Conservation (phyloP, 441 rosid genomes). For the Geranium incanum region DNA sequence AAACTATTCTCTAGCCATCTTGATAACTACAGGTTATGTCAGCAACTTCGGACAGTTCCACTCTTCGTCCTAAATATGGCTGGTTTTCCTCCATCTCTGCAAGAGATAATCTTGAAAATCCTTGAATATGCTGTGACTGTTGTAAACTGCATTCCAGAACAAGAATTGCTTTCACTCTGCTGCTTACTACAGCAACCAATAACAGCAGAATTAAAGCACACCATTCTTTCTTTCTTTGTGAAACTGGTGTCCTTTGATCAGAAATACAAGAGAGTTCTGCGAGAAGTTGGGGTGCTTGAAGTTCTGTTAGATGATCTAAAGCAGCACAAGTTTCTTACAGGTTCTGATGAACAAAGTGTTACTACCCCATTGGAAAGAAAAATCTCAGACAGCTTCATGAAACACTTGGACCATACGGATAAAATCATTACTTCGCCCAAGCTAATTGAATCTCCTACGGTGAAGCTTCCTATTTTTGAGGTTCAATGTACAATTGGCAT, state of each 20-base stretch:
- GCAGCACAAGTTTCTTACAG: conserved; percentile 88
- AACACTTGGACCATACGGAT: conserved; percentile 75
- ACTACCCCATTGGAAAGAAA: conserved; percentile 52
- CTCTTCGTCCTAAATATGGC: conserved; percentile 96
- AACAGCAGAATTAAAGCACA: conserved; percentile 81
- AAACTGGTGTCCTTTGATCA: conserved; percentile 98
- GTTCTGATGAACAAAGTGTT: conserved; percentile 52
- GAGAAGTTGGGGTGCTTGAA: conserved; percentile 98
- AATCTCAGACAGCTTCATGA: conserved; percentile 78
- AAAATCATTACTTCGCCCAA: conserved; percentile 86
- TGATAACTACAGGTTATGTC: conserved; percentile 91
- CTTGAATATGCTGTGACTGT: conserved; percentile 99
- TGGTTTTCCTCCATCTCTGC: conserved; percentile 86
- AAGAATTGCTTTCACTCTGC: conserved; percentile 93
- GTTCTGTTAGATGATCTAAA: conserved; percentile 92
- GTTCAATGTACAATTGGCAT: conserved; percentile 67
- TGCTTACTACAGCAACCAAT: conserved; percentile 97
- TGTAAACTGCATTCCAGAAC: conserved; percentile 98
- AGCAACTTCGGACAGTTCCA: conserved; percentile 90
- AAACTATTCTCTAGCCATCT: conserved; percentile 97
- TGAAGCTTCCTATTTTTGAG: conserved; percentile 78
- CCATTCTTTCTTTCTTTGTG: conserved; percentile 89
- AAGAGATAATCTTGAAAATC: conserved; percentile 92
- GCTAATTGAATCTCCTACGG: conserved; percentile 76
- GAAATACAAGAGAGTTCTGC: conserved; percentile 91